These are phyloP conservation scores for Aphanomyces euteiches DNA, from an alignment of 352 stramenopile genomes.

Conservation along the genomic window DNA sequence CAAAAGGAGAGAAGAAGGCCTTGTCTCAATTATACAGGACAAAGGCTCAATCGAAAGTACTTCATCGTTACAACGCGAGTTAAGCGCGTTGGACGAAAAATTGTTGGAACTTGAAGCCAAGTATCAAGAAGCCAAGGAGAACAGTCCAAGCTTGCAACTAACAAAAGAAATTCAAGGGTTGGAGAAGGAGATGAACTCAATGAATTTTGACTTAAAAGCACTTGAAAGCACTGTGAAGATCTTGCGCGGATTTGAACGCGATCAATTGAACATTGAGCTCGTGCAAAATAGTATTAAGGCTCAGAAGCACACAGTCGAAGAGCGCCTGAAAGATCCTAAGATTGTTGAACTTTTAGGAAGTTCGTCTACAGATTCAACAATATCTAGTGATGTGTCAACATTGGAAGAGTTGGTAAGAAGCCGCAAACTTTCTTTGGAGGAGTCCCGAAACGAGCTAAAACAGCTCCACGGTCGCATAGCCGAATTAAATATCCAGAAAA, in stretches of 20 bases:
- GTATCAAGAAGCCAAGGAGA: slow-evolving; percentile 43
- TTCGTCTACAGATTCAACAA: neutral
- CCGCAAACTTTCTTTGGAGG: neutral
- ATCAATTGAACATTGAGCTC: slow-evolving; percentile 50
- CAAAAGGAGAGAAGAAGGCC: slow-evolving; percentile 38
- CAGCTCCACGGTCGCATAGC: neutral
- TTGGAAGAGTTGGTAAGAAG: neutral
- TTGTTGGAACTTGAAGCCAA: slow-evolving; percentile 48
- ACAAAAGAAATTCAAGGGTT: slow-evolving; percentile 48
- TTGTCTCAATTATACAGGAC: slow-evolving; percentile 35
- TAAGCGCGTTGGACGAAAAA: slow-evolving; percentile 45
- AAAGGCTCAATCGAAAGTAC: neutral
- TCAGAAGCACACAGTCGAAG: neutral
- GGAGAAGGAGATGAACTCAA: slow-evolving; percentile 43
- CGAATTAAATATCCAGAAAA: neutral
- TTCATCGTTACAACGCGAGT: slow-evolving; percentile 46
- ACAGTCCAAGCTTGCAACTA: slow-evolving; percentile 40
- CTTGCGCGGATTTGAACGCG: slow-evolving; percentile 48
- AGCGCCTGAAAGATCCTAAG: neutral
- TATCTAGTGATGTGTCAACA: neutral
- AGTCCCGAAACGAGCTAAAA: neutral
- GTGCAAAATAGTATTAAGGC: slow-evolving; percentile 32
- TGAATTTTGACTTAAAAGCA: slow-evolving; percentile 42
- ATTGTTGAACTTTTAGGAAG: neutral
- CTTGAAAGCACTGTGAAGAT: slow-evolving; percentile 54